These are phyloP conservation scores for Chlorella sp. DNA, from an alignment of 139 green algal species.

Conservation along the genomic window DNA sequence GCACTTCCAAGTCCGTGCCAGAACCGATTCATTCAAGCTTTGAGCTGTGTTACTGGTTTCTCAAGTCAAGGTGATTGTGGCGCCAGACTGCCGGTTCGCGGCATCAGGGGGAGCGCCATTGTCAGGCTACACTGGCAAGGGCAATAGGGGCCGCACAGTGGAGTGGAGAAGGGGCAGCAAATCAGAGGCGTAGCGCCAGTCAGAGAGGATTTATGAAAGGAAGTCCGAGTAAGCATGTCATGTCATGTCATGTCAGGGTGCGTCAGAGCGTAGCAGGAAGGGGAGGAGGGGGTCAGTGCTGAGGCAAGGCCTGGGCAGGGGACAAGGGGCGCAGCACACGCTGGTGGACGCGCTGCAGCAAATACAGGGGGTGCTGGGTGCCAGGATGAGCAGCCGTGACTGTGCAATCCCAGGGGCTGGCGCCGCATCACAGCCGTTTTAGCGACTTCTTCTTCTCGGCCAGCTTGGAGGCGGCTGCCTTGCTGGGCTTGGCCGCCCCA, in stretches of 20 bases:
- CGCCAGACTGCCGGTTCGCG: no score
- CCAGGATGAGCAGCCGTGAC: no score
- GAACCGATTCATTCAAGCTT: no score
- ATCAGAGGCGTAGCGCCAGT: not conserved
- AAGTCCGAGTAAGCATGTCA: not conserved
- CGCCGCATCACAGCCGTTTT: slow-evolving; percentile 73
- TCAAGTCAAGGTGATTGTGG: no score
- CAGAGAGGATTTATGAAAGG: not conserved
- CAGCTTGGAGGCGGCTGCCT: slow-evolving; percentile 49
- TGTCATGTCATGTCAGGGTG: not conserved
- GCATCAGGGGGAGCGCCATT: no score
- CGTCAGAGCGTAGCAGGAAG: not conserved
- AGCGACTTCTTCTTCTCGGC: slow-evolving; percentile 82
- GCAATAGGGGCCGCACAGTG: not conserved
- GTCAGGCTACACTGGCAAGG: not conserved
- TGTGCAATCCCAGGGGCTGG: no score
- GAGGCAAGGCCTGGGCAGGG: not conserved
- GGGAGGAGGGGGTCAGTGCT: not conserved
- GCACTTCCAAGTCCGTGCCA: no score
- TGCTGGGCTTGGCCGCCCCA: slow-evolving; percentile 69
- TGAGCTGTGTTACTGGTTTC: no score
- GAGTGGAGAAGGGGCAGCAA: not conserved
- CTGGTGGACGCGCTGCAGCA: no score
- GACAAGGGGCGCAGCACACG: not conserved
- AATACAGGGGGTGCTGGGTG: not conserved